These are phyloP conservation scores for Fallopia convolvulus DNA, from an alignment of 148 eudicot species.

Conservation along the genomic window DNA sequence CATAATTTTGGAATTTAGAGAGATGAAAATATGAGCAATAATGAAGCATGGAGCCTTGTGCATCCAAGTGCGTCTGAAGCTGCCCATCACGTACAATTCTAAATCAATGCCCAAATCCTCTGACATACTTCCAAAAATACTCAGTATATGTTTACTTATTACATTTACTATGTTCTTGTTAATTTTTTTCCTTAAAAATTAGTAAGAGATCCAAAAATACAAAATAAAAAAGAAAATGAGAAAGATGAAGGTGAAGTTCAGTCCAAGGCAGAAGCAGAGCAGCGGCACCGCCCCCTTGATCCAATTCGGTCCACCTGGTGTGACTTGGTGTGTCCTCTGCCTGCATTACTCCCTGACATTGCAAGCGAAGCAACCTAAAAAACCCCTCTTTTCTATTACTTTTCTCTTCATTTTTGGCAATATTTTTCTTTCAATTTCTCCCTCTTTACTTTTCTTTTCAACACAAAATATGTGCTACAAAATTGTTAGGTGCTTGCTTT, in stretches of 20 bases:
- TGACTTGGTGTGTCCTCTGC: background rate
- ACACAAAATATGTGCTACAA: too few relatives aligned
- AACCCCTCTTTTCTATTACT: background rate
- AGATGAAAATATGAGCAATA: background rate
- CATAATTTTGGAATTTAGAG: background rate
- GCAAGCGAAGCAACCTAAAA: slow-evolving; percentile 3
- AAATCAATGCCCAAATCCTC: background rate
- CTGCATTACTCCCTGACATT: background rate
- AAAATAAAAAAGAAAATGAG: background rate
- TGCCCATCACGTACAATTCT: background rate
- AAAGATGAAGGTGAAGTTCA: background rate
- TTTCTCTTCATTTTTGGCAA: background rate
- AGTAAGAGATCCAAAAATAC: too few relatives aligned
- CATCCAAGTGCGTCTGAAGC: slow-evolving; percentile 4
- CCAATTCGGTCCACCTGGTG: background rate
- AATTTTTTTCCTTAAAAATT: too few relatives aligned
- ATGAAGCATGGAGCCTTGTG: background rate
- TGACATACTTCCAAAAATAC: background rate
- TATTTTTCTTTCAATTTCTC: too few relatives aligned
- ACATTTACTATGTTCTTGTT: too few relatives aligned
- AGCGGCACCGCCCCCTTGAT: background rate
- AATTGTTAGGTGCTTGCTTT: background rate
- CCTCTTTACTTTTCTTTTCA: too few relatives aligned
- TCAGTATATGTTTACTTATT: too few relatives aligned
- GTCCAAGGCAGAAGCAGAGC: slow-evolving; percentile 3